These are phyloP conservation scores for Gleditsia sinensis DNA, from an alignment of 306 rosid genomes.

Conservation along the genomic window DNA sequence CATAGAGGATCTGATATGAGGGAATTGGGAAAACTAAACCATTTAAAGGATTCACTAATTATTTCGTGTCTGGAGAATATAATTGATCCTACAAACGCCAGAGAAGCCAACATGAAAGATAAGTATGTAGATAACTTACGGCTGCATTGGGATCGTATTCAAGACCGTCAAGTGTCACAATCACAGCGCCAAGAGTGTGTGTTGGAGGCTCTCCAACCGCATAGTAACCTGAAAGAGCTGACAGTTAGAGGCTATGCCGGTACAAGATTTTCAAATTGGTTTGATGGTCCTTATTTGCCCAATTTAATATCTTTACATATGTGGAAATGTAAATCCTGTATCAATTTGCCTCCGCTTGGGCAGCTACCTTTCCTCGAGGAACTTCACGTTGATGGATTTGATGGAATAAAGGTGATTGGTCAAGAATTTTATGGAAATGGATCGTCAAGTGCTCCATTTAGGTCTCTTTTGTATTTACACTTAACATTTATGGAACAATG, in stretches of 20 bases:
- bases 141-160: not conserved
- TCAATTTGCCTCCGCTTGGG: not conserved
- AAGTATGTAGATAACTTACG: not conserved
- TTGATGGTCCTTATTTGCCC: not conserved
- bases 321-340: not conserved
- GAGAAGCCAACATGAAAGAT: not conserved
- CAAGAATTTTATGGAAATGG: not conserved
- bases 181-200: not conserved
- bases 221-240: not conserved
- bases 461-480: not conserved
- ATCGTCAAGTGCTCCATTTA: not conserved
- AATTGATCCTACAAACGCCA: not conserved
- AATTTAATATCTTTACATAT: not conserved
- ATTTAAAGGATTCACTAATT: constrained; percentile 12
- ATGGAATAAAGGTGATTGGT: not conserved
- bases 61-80: not conserved
- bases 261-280: constrained; percentile 26
- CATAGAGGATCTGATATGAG: not conserved
- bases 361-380: not conserved
- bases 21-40: not conserved
- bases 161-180: not conserved
- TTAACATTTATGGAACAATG: not conserved
- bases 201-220: not conserved
- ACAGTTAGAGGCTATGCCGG: not conserved
- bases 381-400: not conserved